Percentiles rank a stretch among this genome's conserved stretches.
These are phyloP conservation scores for Ajuga reptans DNA, from an alignment of 305 asterid species.

Conservation along the genomic window DNA sequence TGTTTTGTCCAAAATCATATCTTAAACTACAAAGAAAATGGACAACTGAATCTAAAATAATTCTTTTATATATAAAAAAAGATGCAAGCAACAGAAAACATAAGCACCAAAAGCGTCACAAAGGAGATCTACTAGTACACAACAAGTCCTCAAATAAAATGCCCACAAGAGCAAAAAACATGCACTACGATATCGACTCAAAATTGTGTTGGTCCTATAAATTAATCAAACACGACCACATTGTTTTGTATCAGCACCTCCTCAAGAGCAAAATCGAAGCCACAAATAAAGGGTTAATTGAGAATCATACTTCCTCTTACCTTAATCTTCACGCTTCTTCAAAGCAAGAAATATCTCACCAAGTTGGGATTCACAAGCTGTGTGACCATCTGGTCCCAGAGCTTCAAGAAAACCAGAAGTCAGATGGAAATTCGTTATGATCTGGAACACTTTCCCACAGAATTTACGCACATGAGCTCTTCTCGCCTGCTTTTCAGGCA, in stretches of 20 bases:
- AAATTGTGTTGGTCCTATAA: constrained; percentile 23
- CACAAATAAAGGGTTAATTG: too few relatives aligned
- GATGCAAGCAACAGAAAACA: too few relatives aligned
- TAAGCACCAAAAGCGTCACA: too few relatives aligned
- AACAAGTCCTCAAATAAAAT: too few relatives aligned
- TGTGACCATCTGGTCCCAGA: constrained; percentile 49
- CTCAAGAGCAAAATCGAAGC: too few relatives aligned
- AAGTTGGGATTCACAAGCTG: constrained; percentile 58
- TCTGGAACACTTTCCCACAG: constrained; percentile 66
- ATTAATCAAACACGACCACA: background rate
- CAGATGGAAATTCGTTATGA: constrained; percentile 39
- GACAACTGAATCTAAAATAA: too few relatives aligned
- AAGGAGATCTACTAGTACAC: too few relatives aligned
- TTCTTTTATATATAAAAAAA: too few relatives aligned
- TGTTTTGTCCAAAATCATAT: too few relatives aligned
- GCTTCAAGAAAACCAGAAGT: constrained; percentile 37
- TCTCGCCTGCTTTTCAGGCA: constrained; percentile 83
- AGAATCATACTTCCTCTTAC: too few relatives aligned
- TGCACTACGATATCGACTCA: background rate
- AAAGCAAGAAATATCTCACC: constrained; percentile 51
- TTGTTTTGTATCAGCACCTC: background rate
- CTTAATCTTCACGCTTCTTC: constrained; percentile 31
- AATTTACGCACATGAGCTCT: constrained; percentile 79
- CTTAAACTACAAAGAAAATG: too few relatives aligned
- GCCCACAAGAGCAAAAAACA: too few relatives aligned